A percentile compares a stretch with the other conserved stretches of the same genome.
Conservation (phyloP, 805 yeast species). For the Wickerhamiella domercqiae region DNA sequence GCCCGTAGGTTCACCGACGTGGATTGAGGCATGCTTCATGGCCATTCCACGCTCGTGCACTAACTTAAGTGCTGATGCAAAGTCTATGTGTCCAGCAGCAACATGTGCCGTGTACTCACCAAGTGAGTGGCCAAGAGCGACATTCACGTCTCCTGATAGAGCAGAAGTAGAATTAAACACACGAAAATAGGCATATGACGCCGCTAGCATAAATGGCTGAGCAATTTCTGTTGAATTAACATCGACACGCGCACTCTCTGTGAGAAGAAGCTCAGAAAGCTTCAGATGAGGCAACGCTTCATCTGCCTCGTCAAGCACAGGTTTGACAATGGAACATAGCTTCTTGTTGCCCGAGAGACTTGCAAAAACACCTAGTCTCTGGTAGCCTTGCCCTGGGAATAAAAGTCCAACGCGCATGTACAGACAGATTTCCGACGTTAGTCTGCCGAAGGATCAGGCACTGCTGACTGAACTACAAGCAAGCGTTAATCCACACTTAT, state of each 20-base stretch:
- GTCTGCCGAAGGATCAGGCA: background rate
- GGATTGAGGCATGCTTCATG: constrained; percentile 31
- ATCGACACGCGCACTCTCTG: constrained; percentile 5
- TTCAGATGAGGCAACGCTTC: constrained; percentile 28
- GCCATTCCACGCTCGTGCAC: constrained; percentile 32
- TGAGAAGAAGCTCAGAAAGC: constrained; percentile 12
- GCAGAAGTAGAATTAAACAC: constrained; percentile 5
- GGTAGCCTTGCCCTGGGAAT: constrained; percentile 27
- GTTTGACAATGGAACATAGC: constrained; percentile 17
- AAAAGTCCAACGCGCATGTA: constrained; percentile 10
- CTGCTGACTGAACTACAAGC: background rate
- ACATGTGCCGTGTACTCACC: constrained; percentile 36
- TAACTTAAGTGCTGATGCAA: constrained; percentile 27
- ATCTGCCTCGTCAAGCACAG: constrained; percentile 21
- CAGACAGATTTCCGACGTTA: too few species aligned
- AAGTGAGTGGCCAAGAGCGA: constrained; percentile 34
- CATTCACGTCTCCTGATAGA: constrained; percentile 6
- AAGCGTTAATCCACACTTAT: background rate
- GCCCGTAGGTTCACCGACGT: constrained; percentile 17
- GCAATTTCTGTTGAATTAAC: constrained; percentile 31
- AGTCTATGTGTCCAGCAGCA: constrained; percentile 25
- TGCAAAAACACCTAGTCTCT: constrained; percentile 21
- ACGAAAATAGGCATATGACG: constrained; percentile 25
- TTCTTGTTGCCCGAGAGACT: constrained; percentile 8
- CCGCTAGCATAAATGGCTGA: constrained; percentile 38